Percentiles rank a stretch among this genome's conserved stretches.
These are phyloP conservation scores for Saprolegnia parasitica DNA, from an alignment of 352 stramenopile genomes.

Conservation along the genomic window DNA sequence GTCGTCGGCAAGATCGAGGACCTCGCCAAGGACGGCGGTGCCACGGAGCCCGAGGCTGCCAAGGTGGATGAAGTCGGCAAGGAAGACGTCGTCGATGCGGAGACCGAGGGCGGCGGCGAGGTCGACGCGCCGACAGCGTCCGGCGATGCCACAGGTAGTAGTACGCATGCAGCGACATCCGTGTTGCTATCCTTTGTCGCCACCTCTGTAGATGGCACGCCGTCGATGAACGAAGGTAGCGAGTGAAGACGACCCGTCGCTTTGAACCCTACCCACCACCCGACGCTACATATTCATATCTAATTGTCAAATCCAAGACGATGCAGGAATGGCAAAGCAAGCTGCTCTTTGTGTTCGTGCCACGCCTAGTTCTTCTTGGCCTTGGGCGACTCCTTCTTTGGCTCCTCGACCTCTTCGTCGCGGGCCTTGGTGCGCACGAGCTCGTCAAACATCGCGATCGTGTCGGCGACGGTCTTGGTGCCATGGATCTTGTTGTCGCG, in stretches of 20 bases:
- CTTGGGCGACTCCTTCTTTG: constrained; percentile 16
- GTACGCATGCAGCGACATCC: too few species aligned
- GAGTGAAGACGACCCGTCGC: too few species aligned
- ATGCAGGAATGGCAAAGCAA: too few species aligned
- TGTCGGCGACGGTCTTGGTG: constrained; percentile 92
- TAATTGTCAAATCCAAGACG: too few species aligned
- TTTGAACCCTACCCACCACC: too few species aligned
- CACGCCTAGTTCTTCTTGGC: constrained; percentile 6
- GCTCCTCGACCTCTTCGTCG: constrained; percentile 47
- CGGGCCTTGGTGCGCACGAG: constrained; percentile 63
- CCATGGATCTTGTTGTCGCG: constrained; percentile 91
- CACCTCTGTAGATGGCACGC: too few species aligned
- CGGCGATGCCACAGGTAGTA: not conserved
- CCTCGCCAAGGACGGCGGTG: not conserved
- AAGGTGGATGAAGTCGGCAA: not conserved
- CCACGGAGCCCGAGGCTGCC: not conserved
- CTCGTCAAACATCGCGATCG: constrained; percentile 90
- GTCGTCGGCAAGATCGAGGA: constrained; percentile 9
- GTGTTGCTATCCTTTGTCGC: too few species aligned
- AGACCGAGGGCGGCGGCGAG: not conserved
- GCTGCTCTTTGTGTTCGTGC: not conserved
- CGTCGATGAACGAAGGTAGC: too few species aligned
- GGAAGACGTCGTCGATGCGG: not conserved
- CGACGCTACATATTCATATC: too few species aligned
- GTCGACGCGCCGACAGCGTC: not conserved